Evolutionary conservation across 2,329 filamentous ascomycete species (phyloP).

Genomic region (Cordyceps pruinosa): DNA sequence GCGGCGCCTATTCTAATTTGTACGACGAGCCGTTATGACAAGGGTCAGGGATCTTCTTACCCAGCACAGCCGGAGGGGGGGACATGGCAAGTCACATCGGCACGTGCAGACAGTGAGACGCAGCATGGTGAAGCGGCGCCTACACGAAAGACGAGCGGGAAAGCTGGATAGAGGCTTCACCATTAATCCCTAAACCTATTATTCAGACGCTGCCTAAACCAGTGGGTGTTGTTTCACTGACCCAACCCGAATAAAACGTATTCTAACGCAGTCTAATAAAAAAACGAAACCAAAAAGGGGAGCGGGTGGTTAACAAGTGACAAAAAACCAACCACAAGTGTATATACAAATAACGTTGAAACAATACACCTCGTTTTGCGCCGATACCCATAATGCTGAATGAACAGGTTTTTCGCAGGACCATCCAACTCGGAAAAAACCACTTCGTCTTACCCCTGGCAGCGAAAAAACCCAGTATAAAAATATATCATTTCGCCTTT

Average conservation of each 20-base stretch:
- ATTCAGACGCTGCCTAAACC: neutral
- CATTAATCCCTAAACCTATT: conserved; percentile 9
- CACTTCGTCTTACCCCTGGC: neutral
- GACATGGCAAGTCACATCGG: too few relatives aligned
- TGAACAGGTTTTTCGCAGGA: neutral
- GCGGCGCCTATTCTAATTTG: too few relatives aligned
- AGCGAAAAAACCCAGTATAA: neutral
- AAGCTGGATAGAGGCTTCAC: neutral
- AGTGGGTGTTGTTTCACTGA: conserved; percentile 9
- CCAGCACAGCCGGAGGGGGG: too few relatives aligned
- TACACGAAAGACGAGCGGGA: neutral
- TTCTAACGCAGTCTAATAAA: conserved; percentile 11
- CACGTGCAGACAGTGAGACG: too few relatives aligned
- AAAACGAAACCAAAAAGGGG: neutral
- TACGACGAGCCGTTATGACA: too few relatives aligned
- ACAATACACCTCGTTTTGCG: conserved; percentile 10
- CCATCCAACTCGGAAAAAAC: conserved; percentile 3
- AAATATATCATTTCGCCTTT: conserved; percentile 8
- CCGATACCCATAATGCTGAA: conserved; percentile 11
- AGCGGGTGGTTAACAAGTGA: neutral
- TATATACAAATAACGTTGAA: conserved; percentile 10
- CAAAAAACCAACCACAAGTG: neutral
- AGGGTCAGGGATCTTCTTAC: too few relatives aligned
- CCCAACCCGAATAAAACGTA: neutral
- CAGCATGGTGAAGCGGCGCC: neutral